A percentile compares a stretch with the other conserved stretches of the same genome.
Evolutionary conservation across 1,284 basidiomycete genomes (phyloP).

Genomic region (Malassezia cuniculi): DNA sequence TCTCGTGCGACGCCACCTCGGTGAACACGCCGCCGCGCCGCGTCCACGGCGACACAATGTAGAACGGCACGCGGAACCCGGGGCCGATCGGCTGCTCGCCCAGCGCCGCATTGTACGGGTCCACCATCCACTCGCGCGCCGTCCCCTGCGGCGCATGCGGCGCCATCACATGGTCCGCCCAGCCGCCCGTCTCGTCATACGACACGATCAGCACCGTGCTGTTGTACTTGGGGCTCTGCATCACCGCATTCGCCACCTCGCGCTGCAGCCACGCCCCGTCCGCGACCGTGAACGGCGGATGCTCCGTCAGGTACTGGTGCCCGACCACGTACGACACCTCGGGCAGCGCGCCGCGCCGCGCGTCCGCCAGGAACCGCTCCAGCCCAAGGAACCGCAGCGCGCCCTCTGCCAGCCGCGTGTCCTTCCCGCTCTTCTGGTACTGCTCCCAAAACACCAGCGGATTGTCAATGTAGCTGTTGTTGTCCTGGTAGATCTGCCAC

Average conservation of each 20-base stretch:
- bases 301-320: conserved; percentile 22
- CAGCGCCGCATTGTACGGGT: conserved; percentile 18
- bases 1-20: conserved; percentile 21
- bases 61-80: conserved; percentile 30
- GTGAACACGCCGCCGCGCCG: conserved; percentile 25
- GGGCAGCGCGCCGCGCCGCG: conserved; percentile 20
- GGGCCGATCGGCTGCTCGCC: conserved; percentile 22
- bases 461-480: conserved; percentile 20
- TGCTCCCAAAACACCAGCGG: conserved; percentile 8
- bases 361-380: conserved; percentile 20
- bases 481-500: conserved; percentile 24
- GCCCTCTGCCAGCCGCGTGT: conserved; percentile 13
- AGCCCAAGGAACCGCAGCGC: conserved; percentile 18
- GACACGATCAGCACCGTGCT: conserved; percentile 21
- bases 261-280: conserved; percentile 28
- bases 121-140: conserved; percentile 22
- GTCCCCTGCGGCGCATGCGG: too few species aligned
- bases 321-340: conserved; percentile 27
- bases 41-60: conserved; percentile 23
- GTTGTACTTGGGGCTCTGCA: conserved; percentile 17
- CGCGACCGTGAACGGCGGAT: conserved; percentile 18
- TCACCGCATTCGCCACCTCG: conserved; percentile 22
- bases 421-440: conserved; percentile 7
- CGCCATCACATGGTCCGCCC: conserved; percentile 22
- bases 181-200: conserved; percentile 31